Evolutionary conservation across 805 yeast genomes (phyloP).

Genomic region (Nakazawaea wickerhamii): DNA sequence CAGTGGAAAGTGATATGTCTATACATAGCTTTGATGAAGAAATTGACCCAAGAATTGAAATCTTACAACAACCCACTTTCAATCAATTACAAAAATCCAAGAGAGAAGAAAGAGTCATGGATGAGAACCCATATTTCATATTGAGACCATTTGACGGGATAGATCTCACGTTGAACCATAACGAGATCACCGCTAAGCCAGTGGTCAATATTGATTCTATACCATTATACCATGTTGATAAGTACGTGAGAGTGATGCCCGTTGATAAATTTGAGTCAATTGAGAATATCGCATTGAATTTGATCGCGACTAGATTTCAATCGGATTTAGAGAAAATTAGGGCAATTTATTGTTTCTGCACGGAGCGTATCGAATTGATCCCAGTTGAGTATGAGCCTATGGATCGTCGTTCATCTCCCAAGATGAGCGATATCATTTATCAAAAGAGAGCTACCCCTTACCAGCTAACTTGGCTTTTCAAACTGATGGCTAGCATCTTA

Average conservation of each 20-base stretch:
- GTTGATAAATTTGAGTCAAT: constrained; percentile 40
- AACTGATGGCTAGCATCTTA: constrained; percentile 62
- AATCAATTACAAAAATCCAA: constrained; percentile 62
- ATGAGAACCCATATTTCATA: constrained; percentile 55
- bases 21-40: constrained; percentile 23
- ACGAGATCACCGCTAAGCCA: constrained; percentile 32
- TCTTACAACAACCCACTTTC: constrained; percentile 32
- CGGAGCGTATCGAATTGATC: constrained; percentile 46
- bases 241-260: constrained; percentile 30
- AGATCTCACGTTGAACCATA: constrained; percentile 36
- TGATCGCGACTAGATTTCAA: constrained; percentile 46
- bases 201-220: constrained; percentile 18
- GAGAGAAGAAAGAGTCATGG: constrained; percentile 59
- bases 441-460: constrained; percentile 30
- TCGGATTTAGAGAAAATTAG: constrained; percentile 56
- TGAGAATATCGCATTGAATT: constrained; percentile 47
- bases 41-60: constrained; percentile 45
- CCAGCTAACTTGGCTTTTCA: constrained; percentile 74
- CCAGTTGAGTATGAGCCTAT: constrained; percentile 27
- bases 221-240: constrained; percentile 37
- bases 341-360: constrained; percentile 57
- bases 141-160: constrained; percentile 54
- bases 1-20: constrained; percentile 2
- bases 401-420: constrained; percentile 26
- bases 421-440: constrained; percentile 24